Evolutionary conservation across 805 yeast genomes (phyloP).

Genomic region (Isabelozyma rhagii): DNA sequence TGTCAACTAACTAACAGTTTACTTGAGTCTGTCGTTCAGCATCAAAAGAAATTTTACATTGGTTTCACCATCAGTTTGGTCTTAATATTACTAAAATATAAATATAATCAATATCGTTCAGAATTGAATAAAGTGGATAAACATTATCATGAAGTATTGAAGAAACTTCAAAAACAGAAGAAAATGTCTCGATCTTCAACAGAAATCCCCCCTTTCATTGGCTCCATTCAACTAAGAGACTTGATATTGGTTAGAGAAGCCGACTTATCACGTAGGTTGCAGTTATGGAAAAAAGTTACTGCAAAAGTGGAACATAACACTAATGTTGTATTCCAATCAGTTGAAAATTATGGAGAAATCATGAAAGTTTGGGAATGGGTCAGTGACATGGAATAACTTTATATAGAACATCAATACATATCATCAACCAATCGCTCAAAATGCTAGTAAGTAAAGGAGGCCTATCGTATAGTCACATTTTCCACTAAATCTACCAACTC

Average conservation of each 20-base stretch:
- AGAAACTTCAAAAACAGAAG: conserved; percentile 48
- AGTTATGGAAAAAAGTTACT: conserved; percentile 59
- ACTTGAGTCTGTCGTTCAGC: conserved; percentile 30
- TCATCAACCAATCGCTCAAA: not conserved
- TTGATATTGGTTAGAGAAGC: conserved; percentile 46
- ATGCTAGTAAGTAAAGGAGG: too few species aligned
- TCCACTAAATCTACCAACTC: conserved; percentile 16
- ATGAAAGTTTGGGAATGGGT: conserved; percentile 89
- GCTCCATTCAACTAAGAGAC: conserved; percentile 72
- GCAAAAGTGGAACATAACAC: conserved; percentile 60
- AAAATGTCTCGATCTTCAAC: conserved; percentile 26
- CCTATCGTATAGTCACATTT: not conserved
- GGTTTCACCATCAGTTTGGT: not conserved
- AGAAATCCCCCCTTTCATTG: conserved; percentile 47
- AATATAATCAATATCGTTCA: conserved; percentile 31
- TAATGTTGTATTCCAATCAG: conserved; percentile 56
- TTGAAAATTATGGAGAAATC: conserved; percentile 84
- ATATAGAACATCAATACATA: not conserved
- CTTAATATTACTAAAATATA: conserved; percentile 20
- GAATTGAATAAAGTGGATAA: conserved; percentile 43
- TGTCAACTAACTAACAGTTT: conserved; percentile 57
- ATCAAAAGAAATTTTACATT: conserved; percentile 2
- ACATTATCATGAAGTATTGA: conserved; percentile 46
- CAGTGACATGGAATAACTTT: conserved; percentile 19
- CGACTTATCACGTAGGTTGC: conserved; percentile 35